phyloP scores from a whole-genome alignment of 306 rosid species.

The Inga oerstediana region DNA sequence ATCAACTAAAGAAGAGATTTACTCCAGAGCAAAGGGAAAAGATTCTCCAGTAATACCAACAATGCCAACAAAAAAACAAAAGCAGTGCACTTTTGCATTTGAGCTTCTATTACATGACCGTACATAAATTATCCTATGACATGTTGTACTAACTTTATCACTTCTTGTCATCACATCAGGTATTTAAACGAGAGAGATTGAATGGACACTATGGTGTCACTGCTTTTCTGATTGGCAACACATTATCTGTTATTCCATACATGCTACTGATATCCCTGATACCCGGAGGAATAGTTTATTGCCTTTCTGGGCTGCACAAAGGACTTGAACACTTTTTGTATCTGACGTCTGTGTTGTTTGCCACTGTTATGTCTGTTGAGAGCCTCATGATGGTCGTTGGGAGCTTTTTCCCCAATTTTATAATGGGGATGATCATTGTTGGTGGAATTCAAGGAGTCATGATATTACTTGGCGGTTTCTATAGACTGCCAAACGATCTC shows the following conservation, averaged over 20 bases:
- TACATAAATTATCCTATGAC: neutral
- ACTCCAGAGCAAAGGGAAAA: neutral
- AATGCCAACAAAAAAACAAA: neutral
- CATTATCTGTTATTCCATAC: slow-evolving; percentile 61
- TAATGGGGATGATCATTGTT: slow-evolving; percentile 68
- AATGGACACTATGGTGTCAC: slow-evolving; percentile 68
- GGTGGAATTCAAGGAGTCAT: slow-evolving; percentile 65
- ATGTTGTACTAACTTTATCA: slow-evolving; percentile 14
- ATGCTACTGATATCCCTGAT: slow-evolving; percentile 50
- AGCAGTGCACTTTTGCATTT: neutral
- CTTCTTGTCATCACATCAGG: slow-evolving; percentile 37
- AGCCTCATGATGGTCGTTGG: slow-evolving; percentile 82
- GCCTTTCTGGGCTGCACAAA: slow-evolving; percentile 56
- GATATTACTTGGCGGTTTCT: slow-evolving; percentile 50
- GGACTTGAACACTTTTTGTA: slow-evolving; percentile 46
- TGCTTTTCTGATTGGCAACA: slow-evolving; percentile 59
- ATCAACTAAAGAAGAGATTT: neutral
- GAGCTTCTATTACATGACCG: neutral
- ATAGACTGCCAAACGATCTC: slow-evolving; percentile 49
- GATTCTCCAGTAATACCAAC: neutral
- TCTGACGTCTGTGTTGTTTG: slow-evolving; percentile 41
- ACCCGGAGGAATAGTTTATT: slow-evolving; percentile 58
- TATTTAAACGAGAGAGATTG: slow-evolving; percentile 66
- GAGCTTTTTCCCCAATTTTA: slow-evolving; percentile 59
- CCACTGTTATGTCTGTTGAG: slow-evolving; percentile 59